Evolutionary conservation across 495 filamentous ascomycete species (phyloP).

Genomic region (Aspergillus affinis): DNA sequence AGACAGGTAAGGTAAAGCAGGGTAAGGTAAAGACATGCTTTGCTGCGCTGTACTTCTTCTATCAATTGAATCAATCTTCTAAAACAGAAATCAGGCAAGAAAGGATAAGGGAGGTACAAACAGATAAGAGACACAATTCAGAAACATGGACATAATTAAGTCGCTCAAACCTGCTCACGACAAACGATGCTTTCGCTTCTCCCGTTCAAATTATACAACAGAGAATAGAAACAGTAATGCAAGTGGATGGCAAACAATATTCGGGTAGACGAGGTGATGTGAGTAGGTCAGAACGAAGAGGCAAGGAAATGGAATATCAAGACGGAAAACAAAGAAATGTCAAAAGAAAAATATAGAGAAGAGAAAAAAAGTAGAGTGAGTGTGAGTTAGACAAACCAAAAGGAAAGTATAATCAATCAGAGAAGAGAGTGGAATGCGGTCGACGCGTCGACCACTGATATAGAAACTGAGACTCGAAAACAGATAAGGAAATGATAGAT

Average conservation of each 20-base stretch:
- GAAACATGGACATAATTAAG: constrained; percentile 14
- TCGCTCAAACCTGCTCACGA: constrained; percentile 23
- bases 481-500: constrained; percentile 8
- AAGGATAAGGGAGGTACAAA: constrained; percentile 9
- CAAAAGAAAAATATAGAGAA: not conserved
- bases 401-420: constrained; percentile 1
- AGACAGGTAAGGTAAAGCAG: not conserved
- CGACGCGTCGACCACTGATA: not conserved
- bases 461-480: not conserved
- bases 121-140: constrained; percentile 12
- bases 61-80: constrained; percentile 24
- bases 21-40: constrained; percentile 8
- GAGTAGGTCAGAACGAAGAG: constrained; percentile 3
- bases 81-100: constrained; percentile 6
- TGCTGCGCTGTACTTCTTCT: constrained; percentile 21
- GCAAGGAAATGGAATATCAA: not conserved
- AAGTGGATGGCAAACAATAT: constrained; percentile 14
- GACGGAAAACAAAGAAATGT: too few relatives aligned
- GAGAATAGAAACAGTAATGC: constrained; percentile 13
- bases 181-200: constrained; percentile 17
- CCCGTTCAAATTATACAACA: constrained; percentile 23
- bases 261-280: constrained; percentile 10
- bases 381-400: too few relatives aligned
- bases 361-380: not conserved
- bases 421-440: constrained; percentile 8